phyloP scores from a whole-genome alignment of 1,139 yeast genomes.

The Candida sp. region DNA sequence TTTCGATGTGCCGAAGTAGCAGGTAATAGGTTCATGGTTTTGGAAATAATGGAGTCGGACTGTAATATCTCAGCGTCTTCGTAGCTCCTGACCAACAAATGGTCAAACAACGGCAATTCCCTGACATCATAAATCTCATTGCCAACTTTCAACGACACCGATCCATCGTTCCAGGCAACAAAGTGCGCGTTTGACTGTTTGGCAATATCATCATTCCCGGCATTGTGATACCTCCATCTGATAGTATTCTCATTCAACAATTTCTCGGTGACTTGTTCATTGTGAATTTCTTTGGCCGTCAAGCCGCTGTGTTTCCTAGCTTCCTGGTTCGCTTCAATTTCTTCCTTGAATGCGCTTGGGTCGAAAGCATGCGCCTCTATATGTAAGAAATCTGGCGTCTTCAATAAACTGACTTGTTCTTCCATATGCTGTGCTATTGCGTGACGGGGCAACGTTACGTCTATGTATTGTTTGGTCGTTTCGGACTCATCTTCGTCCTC shows the following conservation, averaged over 20 bases:
- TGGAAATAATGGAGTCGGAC: conserved; percentile 48
- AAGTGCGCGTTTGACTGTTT: conserved; percentile 92
- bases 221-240: conserved; percentile 88
- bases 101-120: conserved; percentile 69
- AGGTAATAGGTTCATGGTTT: conserved; percentile 79
- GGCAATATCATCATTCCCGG: conserved; percentile 64
- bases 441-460: conserved; percentile 77
- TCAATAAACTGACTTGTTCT: conserved; percentile 56
- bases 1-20: conserved; percentile 84
- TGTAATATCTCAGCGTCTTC: conserved; percentile 77
- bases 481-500: conserved; percentile 21
- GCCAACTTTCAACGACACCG: conserved; percentile 84
- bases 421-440: conserved; percentile 52
- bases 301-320: conserved; percentile 36
- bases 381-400: conserved; percentile 81
- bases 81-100: conserved; percentile 73
- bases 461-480: conserved; percentile 52
- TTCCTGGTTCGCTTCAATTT: conserved; percentile 51
- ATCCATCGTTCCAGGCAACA: conserved; percentile 95
- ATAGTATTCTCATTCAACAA: conserved; percentile 80
- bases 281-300: conserved; percentile 40
- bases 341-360: conserved; percentile 66
- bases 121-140: conserved; percentile 84
- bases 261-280: conserved; percentile 52
- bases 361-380: conserved; percentile 92